Evolutionary conservation across 306 rosid genomes (phyloP).

Genomic region (Carpinus fangiana): DNA sequence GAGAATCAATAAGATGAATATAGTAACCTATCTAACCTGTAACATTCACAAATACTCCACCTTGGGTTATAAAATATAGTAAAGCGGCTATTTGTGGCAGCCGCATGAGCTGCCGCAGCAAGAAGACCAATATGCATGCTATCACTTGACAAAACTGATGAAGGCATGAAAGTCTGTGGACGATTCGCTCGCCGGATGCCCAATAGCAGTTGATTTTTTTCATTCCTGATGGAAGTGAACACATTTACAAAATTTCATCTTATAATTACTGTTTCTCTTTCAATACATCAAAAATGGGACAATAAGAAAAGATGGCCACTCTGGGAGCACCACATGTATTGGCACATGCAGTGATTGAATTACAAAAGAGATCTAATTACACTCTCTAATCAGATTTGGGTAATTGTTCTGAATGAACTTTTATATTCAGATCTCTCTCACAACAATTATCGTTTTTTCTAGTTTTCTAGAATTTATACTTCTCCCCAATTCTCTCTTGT

Average conservation of each 20-base stretch:
- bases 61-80: constrained; percentile 96
- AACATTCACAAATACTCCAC: constrained; percentile 43
- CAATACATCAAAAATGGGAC: neutral
- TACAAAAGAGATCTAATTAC: no score
- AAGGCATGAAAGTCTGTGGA: constrained; percentile 96
- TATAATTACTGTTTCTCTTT: neutral
- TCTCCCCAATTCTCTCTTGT: no score
- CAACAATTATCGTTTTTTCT: no score
- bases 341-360: neutral
- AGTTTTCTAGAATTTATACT: no score
- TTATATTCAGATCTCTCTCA: no score
- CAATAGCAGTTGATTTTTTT: constrained; percentile 84
- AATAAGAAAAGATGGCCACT: neutral
- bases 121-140: constrained; percentile 99
- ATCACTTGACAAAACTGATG: constrained; percentile 95
- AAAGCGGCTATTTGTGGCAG: constrained; percentile 93
- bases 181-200: constrained; percentile 92
- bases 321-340: neutral
- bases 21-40: neutral
- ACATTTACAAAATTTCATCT: neutral
- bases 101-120: constrained; percentile 99
- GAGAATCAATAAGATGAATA: constrained; percentile 11
- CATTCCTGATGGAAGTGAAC: constrained; percentile 60
- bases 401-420: no score
- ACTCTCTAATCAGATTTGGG: no score